Percentiles rank a stretch among this genome's conserved stretches.
phyloP scores from a whole-genome alignment of 2,329 filamentous ascomycete genomes.

The Aureobasidium sp. region DNA sequence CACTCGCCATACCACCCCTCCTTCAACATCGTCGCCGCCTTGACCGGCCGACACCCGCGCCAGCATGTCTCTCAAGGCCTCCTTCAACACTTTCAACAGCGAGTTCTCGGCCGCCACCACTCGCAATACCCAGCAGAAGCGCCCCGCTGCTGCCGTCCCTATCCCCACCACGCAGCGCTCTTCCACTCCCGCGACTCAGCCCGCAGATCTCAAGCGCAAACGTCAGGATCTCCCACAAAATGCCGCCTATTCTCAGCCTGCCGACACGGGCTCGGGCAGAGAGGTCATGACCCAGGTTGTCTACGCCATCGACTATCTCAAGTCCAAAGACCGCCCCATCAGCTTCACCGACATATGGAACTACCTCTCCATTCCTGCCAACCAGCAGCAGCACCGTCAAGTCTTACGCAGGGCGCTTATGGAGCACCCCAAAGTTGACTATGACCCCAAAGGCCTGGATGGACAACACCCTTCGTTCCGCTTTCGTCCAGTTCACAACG shows the following conservation, averaged over 20 bases:
- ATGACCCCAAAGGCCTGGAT: conserved; percentile 49
- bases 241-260: conserved; percentile 65
- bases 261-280: conserved; percentile 63
- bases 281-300: conserved; percentile 82
- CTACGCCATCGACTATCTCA: conserved; percentile 77
- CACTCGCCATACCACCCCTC: neutral
- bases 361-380: conserved; percentile 61
- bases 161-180: neutral
- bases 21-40: neutral
- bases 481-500: conserved; percentile 76
- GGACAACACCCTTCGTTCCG: conserved; percentile 58
- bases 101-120: conserved; percentile 23
- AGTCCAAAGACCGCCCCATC: conserved; percentile 58
- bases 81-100: conserved; percentile 23
- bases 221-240: conserved; percentile 44
- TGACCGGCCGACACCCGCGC: neutral
- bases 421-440: conserved; percentile 54
- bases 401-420: conserved; percentile 60
- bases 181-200: neutral
- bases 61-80: conserved; percentile 24
- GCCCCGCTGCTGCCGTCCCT: neutral
- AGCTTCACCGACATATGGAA: conserved; percentile 67
- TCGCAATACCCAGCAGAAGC: conserved; percentile 19
- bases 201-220: conserved; percentile 48
- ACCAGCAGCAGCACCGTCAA: conserved; percentile 38